Evolutionary conservation across 169 alveolate genomes (phyloP), one percentile per base, ranked within the genome.

Genomic region (Plasmodium cynomolgi): DNA sequence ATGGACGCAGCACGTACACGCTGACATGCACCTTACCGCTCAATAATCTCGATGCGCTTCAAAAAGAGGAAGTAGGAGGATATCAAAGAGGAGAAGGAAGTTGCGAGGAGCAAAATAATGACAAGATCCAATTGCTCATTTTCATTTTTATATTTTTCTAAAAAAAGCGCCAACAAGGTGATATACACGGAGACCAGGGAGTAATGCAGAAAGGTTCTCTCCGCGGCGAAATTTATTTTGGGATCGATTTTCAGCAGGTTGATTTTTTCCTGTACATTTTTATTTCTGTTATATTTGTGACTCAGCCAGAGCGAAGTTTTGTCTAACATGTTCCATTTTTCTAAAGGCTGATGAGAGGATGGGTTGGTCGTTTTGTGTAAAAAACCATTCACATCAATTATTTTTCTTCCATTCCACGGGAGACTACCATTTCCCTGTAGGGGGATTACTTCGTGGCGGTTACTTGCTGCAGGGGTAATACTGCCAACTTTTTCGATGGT

Each of bases 161-260:
- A 81, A 50, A 95, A 93, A 13, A 93, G 90, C 50, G 94, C 93
- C 31, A 93, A 84, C 23, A 96, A 50, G 23, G 93, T 92, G 26
- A 93, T 84, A 81, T 95, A 97, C 13, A 97, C 93, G 23, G 97
- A 94, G 81, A 96, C 81, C 33, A 92, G 91, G 33, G 95, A 47
- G 93, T 96, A 97, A 93, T 96, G 97, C 31, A 97, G 93, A 84
- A 97, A 93, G 2, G 97, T 96, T 74, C 98, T 95, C 58, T 97
- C 98, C 1, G 96, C 96, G 13, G 98, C 98, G 80, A 97, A 97
- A 79, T 95, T 82, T 29, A 96, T 84, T 93, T 97, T 97, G 26
- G 98, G 98, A 71, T 97, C 98, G 31, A 96, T 80, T 92, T 95
- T 96, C 7, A 84, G 56, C 26, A 95, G 31, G 71, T 84, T 79